These are phyloP conservation scores for Leishmania amazonensis DNA, from an alignment of 208 protist genomes.

Conservation along the genomic window DNA sequence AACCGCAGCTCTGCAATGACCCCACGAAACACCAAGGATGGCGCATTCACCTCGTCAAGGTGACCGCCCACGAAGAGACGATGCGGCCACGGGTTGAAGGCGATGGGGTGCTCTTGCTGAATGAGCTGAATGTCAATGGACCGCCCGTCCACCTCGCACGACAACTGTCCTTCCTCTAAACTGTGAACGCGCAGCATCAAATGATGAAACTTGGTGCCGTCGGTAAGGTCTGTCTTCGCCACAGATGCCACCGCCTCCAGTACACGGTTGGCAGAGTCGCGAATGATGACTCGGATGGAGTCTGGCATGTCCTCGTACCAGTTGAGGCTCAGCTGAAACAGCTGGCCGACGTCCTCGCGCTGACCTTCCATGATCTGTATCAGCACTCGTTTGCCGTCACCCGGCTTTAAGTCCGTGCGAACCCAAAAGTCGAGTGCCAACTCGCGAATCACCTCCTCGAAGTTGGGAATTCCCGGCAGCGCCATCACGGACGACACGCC, in stretches of 20 bases:
- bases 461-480: conserved; percentile 80
- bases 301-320: conserved; percentile 77
- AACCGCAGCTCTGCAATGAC: conserved; percentile 85
- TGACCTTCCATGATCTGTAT: conserved; percentile 87
- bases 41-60: conserved; percentile 71
- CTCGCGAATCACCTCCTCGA: conserved; percentile 82
- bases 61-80: conserved; percentile 84
- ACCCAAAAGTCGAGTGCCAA: conserved; percentile 90
- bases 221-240: conserved; percentile 11
- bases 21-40: conserved; percentile 67
- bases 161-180: conserved; percentile 76
- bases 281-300: conserved; percentile 66
- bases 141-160: conserved; percentile 72
- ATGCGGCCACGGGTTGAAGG: conserved; percentile 90
- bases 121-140: conserved; percentile 56
- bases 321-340: conserved; percentile 83
- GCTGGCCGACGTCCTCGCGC: conserved; percentile 72
- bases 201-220: conserved; percentile 68
- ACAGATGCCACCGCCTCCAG: conserved; percentile 76
- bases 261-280: conserved; percentile 86
- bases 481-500: conserved; percentile 76
- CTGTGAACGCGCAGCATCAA: conserved; percentile 75
- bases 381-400: conserved; percentile 58
- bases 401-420: conserved; percentile 56
- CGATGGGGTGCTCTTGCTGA: conserved; percentile 87